Conservation (phyloP, 2,329 filamentous ascomycete genomes). For the Cercospora zeae-maydis region DNA sequence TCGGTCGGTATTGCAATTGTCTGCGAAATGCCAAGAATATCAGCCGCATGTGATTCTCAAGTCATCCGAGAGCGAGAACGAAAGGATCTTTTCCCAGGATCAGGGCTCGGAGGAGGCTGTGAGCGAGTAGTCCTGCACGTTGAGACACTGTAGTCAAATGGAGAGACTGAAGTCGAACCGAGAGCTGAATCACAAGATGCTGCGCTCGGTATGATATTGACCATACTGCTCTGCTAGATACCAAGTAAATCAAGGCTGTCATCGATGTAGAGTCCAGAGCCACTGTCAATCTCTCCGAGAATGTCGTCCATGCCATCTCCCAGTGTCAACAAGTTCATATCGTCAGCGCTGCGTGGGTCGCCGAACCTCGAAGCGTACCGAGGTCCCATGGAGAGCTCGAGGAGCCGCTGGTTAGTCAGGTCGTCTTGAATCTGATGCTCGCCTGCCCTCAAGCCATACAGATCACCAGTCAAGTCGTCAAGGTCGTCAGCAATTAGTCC, state of each 20-base stretch:
- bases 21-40: neutral
- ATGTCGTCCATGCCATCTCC: neutral
- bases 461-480: neutral
- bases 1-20: neutral
- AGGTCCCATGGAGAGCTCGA: slow-evolving; percentile 13
- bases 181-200: neutral
- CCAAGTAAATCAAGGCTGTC: neutral
- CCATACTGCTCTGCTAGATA: neutral
- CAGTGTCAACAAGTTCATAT: slow-evolving; percentile 1
- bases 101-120: neutral
- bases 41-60: neutral
- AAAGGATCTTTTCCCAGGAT: neutral
- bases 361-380: slow-evolving; percentile 12
- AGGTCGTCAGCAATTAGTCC: neutral
- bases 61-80: neutral
- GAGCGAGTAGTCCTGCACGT: too few species aligned
- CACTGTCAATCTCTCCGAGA: neutral
- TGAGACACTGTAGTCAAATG: too few species aligned
- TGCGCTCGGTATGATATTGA: neutral
- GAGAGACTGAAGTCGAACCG: neutral
- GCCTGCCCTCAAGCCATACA: neutral
- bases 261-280: neutral
- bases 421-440: slow-evolving; percentile 5
- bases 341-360: neutral
- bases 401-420: neutral